Percentiles rank a stretch among this genome's conserved stretches.
These are phyloP conservation scores for Blastobotrys terrestris DNA, from an alignment of 805 yeast genomes.

Conservation along the genomic window DNA sequence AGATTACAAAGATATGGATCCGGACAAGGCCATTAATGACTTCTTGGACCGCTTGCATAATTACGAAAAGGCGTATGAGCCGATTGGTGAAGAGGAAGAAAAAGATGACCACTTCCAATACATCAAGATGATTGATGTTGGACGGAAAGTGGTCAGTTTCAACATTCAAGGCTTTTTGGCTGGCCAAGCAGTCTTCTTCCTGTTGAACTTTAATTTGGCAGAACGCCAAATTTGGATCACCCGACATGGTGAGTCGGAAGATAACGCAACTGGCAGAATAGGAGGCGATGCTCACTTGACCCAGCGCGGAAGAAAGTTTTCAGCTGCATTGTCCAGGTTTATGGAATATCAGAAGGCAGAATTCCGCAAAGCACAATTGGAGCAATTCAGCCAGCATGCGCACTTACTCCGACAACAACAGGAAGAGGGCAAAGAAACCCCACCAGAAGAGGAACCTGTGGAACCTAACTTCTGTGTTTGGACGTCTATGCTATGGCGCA, in stretches of 20 bases:
- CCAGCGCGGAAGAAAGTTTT: conserved; percentile 66
- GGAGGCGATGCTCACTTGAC: conserved; percentile 90
- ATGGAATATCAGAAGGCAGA: conserved; percentile 63
- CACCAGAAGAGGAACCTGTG: conserved; percentile 38
- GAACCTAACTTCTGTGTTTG: conserved; percentile 85
- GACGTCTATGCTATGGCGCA: conserved; percentile 80
- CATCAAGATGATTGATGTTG: conserved; percentile 93
- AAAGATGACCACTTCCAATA: conserved; percentile 65
- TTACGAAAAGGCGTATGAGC: conserved; percentile 85
- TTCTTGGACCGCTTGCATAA: conserved; percentile 74
- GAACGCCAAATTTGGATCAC: conserved; percentile 93
- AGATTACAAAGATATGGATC: conserved; percentile 83
- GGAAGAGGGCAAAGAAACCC: conserved; percentile 29
- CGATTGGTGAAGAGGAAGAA: conserved; percentile 73
- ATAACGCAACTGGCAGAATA: conserved; percentile 76
- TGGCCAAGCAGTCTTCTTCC: conserved; percentile 86
- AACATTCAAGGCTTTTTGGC: conserved; percentile 85
- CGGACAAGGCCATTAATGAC: conserved; percentile 69
- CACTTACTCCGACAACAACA: conserved; percentile 35
- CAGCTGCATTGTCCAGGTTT: conserved; percentile 67
- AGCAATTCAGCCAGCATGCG: conserved; percentile 41
- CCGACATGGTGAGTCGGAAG: conserved; percentile 88
- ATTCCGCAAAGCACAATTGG: conserved; percentile 59
- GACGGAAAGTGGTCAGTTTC: conserved; percentile 86
- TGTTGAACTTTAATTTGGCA: conserved; percentile 79